phyloP scores from a whole-genome alignment of 2,329 filamentous ascomycete species.

The Nemania abortiva region DNA sequence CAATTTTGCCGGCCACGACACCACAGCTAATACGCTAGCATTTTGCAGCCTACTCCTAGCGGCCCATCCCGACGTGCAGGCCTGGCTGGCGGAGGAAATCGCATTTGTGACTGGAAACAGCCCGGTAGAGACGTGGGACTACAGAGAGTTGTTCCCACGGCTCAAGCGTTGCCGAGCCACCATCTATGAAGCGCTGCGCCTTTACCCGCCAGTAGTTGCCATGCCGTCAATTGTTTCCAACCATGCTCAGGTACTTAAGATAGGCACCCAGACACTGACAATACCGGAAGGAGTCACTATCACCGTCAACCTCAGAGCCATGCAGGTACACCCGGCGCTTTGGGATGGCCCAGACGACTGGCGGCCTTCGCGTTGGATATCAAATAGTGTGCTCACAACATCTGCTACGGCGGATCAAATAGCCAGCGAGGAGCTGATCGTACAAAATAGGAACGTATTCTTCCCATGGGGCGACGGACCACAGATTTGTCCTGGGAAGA shows the following conservation, averaged over 20 bases:
- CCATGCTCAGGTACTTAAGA: not conserved
- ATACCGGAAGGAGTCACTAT: constrained; percentile 2
- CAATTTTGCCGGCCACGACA: constrained; percentile 32
- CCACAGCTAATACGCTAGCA: not conserved
- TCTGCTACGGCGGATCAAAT: not conserved
- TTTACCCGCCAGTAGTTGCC: constrained; percentile 7
- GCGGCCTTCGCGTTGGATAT: constrained; percentile 18
- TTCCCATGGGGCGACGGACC: constrained; percentile 25
- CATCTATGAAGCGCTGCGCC: constrained; percentile 10
- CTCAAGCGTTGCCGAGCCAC: constrained; percentile 24
- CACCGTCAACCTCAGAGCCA: not conserved
- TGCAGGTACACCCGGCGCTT: not conserved
- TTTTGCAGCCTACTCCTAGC: constrained; percentile 20
- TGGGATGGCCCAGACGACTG: constrained; percentile 3
- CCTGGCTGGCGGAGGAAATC: constrained; percentile 21
- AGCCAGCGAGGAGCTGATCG: not conserved
- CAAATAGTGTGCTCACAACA: not conserved
- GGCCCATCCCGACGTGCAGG: constrained; percentile 17
- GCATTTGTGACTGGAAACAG: not conserved
- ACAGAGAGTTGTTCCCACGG: not conserved
- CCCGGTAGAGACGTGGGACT: not conserved
- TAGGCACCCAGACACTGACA: not conserved
- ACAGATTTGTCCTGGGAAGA: constrained; percentile 20
- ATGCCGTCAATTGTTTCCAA: not conserved
- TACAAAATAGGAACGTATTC: not conserved